Percentiles rank a stretch among this genome's conserved stretches.
These are phyloP conservation scores for Mallotus japonicus DNA, from an alignment of 441 rosid genomes.

Conservation along the genomic window DNA sequence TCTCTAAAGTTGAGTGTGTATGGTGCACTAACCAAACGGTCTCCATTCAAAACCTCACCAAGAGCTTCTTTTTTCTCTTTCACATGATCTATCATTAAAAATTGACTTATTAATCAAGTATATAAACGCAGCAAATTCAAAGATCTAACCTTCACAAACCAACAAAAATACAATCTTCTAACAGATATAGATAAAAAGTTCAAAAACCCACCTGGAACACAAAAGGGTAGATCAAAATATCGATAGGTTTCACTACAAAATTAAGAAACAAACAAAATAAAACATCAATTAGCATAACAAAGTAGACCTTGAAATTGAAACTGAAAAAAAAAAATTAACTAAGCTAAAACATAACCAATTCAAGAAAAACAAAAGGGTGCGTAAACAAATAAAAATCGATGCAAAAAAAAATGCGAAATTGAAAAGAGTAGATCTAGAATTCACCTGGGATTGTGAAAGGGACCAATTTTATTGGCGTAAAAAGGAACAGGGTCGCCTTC, in stretches of 20 bases:
- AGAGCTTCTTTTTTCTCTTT: slow-evolving; percentile 78
- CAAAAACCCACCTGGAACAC: slow-evolving; percentile 44
- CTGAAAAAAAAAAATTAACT: neutral
- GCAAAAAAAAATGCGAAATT: neutral
- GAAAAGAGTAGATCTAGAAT: neutral
- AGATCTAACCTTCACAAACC: neutral
- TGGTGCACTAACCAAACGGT: slow-evolving; percentile 68
- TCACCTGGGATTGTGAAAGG: slow-evolving; percentile 47
- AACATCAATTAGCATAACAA: neutral
- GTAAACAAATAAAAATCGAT: too few relatives aligned
- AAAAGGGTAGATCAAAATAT: slow-evolving; percentile 74
- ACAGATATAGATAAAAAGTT: too few relatives aligned
- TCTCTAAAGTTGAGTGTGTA: slow-evolving; percentile 54
- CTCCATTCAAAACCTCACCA: slow-evolving; percentile 74
- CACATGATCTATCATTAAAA: slow-evolving; percentile 40
- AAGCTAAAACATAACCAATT: neutral
- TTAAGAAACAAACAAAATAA: slow-evolving; percentile 7
- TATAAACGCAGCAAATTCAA: neutral
- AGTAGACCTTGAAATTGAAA: too few relatives aligned
- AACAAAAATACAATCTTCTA: too few relatives aligned
- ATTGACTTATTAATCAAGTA: neutral
- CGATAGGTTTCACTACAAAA: slow-evolving; percentile 71
- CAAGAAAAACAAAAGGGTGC: neutral
- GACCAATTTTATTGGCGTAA: slow-evolving; percentile 65
- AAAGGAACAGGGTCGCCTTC: slow-evolving; percentile 51